Percentiles rank a stretch among this genome's conserved stretches.
phyloP scores from a whole-genome alignment of 2,329 filamentous ascomycete species.

The Daldinia eschscholtzii region DNA sequence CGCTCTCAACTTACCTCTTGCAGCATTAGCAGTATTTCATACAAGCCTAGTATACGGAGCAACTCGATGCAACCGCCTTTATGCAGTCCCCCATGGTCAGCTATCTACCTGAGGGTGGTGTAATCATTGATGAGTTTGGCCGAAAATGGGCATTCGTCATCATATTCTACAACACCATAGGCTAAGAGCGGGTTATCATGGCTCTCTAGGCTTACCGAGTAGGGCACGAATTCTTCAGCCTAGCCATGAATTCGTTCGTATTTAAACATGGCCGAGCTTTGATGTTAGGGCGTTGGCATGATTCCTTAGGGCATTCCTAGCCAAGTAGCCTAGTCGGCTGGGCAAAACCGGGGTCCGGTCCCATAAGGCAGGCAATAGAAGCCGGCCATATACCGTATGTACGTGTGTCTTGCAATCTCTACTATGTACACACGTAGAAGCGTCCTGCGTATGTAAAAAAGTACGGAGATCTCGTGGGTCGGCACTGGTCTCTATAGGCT shows the following conservation, averaged over 20 bases:
- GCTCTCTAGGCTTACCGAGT: conserved; percentile 20
- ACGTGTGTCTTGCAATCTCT: conserved; percentile 17
- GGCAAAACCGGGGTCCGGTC: conserved; percentile 19
- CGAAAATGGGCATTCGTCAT: conserved; percentile 25
- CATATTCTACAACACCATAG: conserved; percentile 20
- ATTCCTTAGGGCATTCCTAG: conserved; percentile 27
- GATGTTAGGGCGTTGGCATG: conserved; percentile 23
- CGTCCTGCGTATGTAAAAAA: conserved; percentile 8
- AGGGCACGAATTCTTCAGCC: not conserved
- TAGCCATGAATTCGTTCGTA: conserved; percentile 11
- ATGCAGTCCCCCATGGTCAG: not conserved
- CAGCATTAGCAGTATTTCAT: conserved; percentile 12
- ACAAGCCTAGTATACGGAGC: conserved; percentile 11
- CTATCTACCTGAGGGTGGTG: conserved; percentile 22
- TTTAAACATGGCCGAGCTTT: conserved; percentile 16
- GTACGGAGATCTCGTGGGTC: conserved; percentile 28
- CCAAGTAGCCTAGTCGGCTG: conserved; percentile 16
- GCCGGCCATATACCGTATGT: conserved; percentile 5
- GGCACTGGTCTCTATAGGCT: conserved; percentile 36
- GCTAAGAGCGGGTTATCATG: conserved; percentile 3
- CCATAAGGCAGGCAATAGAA: conserved; percentile 18
- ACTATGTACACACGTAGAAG: conserved; percentile 7
- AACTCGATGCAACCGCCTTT: conserved; percentile 21
- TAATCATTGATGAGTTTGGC: conserved; percentile 30
- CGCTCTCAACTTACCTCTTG: not conserved